phyloP scores from a whole-genome alignment of 179 eudicot species.

The Drosera spatulata region DNA sequence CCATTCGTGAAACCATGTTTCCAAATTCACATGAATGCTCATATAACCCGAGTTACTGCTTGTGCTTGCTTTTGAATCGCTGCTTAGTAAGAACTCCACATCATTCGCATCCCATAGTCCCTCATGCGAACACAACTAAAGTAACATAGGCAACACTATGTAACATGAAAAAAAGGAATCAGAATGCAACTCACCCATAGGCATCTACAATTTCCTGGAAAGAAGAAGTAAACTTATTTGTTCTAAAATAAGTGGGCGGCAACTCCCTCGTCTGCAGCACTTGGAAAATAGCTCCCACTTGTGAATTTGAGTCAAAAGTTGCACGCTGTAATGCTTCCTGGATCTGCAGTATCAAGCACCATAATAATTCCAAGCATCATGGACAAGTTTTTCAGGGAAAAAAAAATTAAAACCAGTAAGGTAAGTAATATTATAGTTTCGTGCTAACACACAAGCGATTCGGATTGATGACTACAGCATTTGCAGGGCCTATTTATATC shows the following conservation, averaged over 20 bases:
- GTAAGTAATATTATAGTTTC: not conserved
- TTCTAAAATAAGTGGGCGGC: conserved; percentile 73
- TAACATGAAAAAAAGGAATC: not conserved
- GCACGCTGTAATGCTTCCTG: conserved; percentile 73
- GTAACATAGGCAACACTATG: too few relatives aligned
- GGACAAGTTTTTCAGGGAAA: not conserved
- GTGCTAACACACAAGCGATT: too few relatives aligned
- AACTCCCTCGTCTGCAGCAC: conserved; percentile 59
- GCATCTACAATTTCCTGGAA: conserved; percentile 86
- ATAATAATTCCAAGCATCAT: not conserved
- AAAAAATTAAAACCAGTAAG: too few relatives aligned
- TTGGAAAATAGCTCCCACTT: conserved; percentile 71
- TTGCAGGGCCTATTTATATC: too few relatives aligned
- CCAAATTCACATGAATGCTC: too few relatives aligned
- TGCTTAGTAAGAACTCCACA: too few relatives aligned
- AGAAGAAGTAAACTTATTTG: conserved; percentile 64
- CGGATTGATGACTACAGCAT: too few relatives aligned
- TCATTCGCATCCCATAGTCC: too few relatives aligned
- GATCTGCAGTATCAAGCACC: conserved; percentile 33
- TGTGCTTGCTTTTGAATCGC: too few relatives aligned
- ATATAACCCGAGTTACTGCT: too few relatives aligned
- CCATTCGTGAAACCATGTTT: too few relatives aligned
- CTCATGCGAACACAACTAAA: too few relatives aligned
- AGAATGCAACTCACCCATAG: conserved; percentile 55
- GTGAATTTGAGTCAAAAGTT: conserved; percentile 51